These are phyloP conservation scores for Amanita molliuscula DNA, from an alignment of 768 basidiomycete species.

Conservation along the genomic window DNA sequence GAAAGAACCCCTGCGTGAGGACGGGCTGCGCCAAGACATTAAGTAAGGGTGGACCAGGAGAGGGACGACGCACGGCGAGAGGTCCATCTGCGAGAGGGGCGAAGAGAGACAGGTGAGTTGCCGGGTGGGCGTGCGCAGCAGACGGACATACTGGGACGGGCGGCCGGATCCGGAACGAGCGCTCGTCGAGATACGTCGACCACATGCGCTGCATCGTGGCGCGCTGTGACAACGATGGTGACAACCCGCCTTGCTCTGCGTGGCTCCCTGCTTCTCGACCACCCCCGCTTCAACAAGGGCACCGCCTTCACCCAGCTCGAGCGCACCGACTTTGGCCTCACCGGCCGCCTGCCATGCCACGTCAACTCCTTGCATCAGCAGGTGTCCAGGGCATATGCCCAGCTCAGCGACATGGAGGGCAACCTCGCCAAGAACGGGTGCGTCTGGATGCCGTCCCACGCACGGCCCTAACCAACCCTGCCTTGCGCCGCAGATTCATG, in stretches of 20 bases:
- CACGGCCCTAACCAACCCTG: not conserved
- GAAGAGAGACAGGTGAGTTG: not conserved
- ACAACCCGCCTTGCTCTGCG: conserved; percentile 37
- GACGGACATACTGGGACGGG: not conserved
- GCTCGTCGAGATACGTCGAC: conserved; percentile 4
- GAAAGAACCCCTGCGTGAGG: not conserved
- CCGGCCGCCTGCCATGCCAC: conserved; percentile 36
- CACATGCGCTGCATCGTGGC: conserved; percentile 4
- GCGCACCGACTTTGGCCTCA: conserved; percentile 57
- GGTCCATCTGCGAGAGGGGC: not conserved
- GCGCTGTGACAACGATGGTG: not conserved
- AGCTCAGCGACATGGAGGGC: conserved; percentile 28
- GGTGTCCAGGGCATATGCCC: conserved; percentile 62
- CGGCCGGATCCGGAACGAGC: not conserved
- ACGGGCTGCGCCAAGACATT: not conserved
- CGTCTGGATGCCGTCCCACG: not conserved
- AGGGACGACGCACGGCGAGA: not conserved
- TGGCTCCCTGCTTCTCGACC: conserved; percentile 52
- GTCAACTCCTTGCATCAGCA: conserved; percentile 69
- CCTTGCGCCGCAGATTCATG: conserved; percentile 38
- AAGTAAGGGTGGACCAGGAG: not conserved
- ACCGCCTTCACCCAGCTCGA: conserved; percentile 65
- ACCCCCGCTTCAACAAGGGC: conserved; percentile 70
- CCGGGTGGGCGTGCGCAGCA: not conserved
- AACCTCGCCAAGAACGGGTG: conserved; percentile 48